A percentile compares a stretch with the other conserved stretches of the same genome.
These are phyloP conservation scores for Lyophyllum atratum DNA, from an alignment of 768 basidiomycete genomes.

Conservation along the genomic window DNA sequence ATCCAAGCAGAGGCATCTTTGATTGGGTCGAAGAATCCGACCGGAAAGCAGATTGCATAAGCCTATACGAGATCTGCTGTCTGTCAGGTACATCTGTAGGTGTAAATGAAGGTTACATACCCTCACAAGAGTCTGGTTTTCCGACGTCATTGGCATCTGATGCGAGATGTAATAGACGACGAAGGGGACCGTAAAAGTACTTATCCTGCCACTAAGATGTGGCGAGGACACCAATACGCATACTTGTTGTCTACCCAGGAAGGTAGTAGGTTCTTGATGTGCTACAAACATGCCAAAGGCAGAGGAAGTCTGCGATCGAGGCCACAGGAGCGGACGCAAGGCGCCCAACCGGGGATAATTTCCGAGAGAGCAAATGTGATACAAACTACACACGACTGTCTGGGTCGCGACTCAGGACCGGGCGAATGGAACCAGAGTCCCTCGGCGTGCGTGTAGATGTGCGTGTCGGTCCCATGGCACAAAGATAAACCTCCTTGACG, in stretches of 20 bases:
- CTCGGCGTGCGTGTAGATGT: not conserved
- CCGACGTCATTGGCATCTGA: not conserved
- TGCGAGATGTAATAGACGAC: not conserved
- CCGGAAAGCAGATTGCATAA: not conserved
- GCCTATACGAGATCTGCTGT: not conserved
- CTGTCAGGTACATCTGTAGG: not conserved
- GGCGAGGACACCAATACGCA: not conserved
- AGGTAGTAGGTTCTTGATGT: not conserved
- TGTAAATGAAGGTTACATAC: not conserved
- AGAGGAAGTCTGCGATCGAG: not conserved
- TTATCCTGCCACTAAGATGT: not conserved
- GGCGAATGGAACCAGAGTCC: slow-evolving; percentile 5
- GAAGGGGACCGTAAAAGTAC: not conserved
- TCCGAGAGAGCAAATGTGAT: not conserved
- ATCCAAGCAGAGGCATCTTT: not conserved
- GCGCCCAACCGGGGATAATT: slow-evolving; percentile 10
- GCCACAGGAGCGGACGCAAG: slow-evolving; percentile 1
- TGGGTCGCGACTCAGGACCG: not conserved
- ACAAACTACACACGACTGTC: slow-evolving; percentile 6
- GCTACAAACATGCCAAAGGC: not conserved
- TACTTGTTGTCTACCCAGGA: not conserved
- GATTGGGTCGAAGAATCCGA: not conserved
- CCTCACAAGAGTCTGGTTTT: not conserved
- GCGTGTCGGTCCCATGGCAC: not conserved
- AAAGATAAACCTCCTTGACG: not conserved